Conservation (phyloP, 768 basidiomycete species). For the Tylopilus subfusipes region DNA sequence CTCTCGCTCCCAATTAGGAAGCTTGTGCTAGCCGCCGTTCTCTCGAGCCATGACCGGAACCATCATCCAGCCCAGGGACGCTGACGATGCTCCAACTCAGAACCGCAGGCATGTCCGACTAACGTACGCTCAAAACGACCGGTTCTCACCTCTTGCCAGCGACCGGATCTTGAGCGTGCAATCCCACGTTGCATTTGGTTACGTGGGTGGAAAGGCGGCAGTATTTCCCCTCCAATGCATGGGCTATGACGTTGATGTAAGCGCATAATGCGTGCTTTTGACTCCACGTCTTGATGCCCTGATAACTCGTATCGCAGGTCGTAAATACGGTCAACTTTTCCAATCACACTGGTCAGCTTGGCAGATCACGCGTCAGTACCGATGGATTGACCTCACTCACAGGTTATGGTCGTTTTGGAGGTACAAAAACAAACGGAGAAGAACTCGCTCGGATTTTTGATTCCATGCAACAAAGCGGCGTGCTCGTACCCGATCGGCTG, state of each 20-base stretch:
- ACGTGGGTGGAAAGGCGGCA: slow-evolving; percentile 85
- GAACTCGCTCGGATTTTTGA: slow-evolving; percentile 78
- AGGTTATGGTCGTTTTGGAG: slow-evolving; percentile 85
- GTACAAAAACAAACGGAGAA: slow-evolving; percentile 70
- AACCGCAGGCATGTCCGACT: slow-evolving; percentile 13
- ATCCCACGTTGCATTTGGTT: slow-evolving; percentile 90
- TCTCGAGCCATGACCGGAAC: too few species aligned
- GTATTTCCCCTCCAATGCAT: slow-evolving; percentile 78
- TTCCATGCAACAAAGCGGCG: slow-evolving; percentile 68
- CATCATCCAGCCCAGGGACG: neutral
- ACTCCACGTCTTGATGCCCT: neutral
- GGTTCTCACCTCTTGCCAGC: slow-evolving; percentile 11
- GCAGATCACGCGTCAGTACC: neutral
- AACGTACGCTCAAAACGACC: neutral
- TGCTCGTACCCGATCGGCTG: slow-evolving; percentile 67
- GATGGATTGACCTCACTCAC: neutral
- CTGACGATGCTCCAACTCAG: neutral
- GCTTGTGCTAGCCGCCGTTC: neutral
- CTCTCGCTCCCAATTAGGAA: slow-evolving; percentile 3
- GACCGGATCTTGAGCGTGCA: slow-evolving; percentile 85
- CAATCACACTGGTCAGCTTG: slow-evolving; percentile 77
- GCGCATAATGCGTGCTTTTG: slow-evolving; percentile 20
- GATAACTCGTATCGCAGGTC: slow-evolving; percentile 42
- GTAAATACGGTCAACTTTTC: slow-evolving; percentile 94
- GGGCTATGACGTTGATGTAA: slow-evolving; percentile 94